These are phyloP conservation scores for Colletotrichum abscissum DNA, from an alignment of 2,329 filamentous ascomycete species.

Conservation along the genomic window DNA sequence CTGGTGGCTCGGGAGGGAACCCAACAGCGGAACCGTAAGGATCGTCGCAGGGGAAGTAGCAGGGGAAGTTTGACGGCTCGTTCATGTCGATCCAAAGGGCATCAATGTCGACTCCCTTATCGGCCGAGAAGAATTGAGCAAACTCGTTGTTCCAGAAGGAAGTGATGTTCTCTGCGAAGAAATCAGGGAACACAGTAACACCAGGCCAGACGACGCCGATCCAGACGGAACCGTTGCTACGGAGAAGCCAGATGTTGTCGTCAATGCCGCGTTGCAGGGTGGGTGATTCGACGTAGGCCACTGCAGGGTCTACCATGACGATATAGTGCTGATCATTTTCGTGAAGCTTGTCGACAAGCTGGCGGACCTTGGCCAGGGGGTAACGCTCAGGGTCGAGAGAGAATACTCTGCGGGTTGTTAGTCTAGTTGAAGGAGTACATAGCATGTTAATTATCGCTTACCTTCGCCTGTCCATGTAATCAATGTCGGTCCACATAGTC, in stretches of 20 bases:
- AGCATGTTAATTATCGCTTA: background rate
- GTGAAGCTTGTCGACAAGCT: slow-evolving; percentile 76
- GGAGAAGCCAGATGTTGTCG: slow-evolving; percentile 60
- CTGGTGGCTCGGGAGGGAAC: slow-evolving; percentile 70
- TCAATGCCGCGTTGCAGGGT: slow-evolving; percentile 53
- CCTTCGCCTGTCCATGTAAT: slow-evolving; percentile 48
- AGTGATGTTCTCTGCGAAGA: slow-evolving; percentile 75
- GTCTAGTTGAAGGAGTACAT: background rate
- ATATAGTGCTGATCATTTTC: slow-evolving; percentile 75
- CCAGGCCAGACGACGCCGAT: slow-evolving; percentile 83
- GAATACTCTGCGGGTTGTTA: slow-evolving; percentile 59
- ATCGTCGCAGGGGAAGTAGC: slow-evolving; percentile 47
- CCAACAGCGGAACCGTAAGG: slow-evolving; percentile 51
- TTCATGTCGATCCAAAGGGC: slow-evolving; percentile 83
- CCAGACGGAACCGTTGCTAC: slow-evolving; percentile 66
- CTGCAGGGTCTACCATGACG: slow-evolving; percentile 81
- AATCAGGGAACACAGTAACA: slow-evolving; percentile 78
- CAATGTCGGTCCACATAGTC: slow-evolving; percentile 71
- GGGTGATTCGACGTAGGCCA: slow-evolving; percentile 60
- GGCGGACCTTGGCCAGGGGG: slow-evolving; percentile 69
- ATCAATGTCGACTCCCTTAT: slow-evolving; percentile 78
- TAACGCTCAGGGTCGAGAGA: slow-evolving; percentile 74
- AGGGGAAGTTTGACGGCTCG: slow-evolving; percentile 50
- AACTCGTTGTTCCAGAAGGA: slow-evolving; percentile 80
- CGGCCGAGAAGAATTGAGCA: slow-evolving; percentile 69